Conservation (phyloP, 208 protist species). For the Acanthamoeba culbertsoni region DNA sequence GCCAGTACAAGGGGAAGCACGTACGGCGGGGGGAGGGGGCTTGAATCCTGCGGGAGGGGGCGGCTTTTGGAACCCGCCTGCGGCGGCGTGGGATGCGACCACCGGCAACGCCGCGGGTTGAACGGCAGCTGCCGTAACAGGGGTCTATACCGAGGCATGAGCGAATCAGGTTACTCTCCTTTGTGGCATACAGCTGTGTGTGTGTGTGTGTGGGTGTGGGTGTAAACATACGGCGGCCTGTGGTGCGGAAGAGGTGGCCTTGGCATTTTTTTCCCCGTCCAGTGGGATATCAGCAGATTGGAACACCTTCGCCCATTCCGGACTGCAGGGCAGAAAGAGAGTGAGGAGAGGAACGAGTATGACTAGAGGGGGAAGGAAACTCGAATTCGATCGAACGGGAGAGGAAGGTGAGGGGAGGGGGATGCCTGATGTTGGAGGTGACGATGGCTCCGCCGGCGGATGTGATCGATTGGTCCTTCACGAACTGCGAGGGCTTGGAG, state of each 20-base stretch:
- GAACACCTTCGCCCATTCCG: conserved; percentile 46
- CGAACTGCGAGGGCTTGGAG: conserved; percentile 5
- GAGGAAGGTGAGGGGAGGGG: not conserved
- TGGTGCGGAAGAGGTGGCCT: no score
- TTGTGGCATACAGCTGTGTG: no score
- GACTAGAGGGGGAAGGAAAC: not conserved
- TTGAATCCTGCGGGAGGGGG: not conserved
- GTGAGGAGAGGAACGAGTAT: not conserved
- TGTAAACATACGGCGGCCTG: no score
- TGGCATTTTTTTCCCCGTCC: no score
- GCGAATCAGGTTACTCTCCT: no score
- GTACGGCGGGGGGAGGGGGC: not conserved
- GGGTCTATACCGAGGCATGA: no score
- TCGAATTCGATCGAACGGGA: no score
- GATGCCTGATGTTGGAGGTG: conserved; percentile 15
- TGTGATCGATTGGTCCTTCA: conserved; percentile 17
- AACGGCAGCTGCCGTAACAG: not conserved
- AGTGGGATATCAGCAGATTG: not conserved
- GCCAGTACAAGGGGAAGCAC: not conserved
- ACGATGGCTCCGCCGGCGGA: not conserved
- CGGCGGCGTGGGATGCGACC: not conserved
- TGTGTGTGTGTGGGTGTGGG: no score
- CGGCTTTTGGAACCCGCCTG: not conserved
- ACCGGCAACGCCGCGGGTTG: not conserved
- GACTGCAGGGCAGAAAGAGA: not conserved